phyloP scores from a whole-genome alignment of 768 basidiomycete species.

The Phylloporus sp. region DNA sequence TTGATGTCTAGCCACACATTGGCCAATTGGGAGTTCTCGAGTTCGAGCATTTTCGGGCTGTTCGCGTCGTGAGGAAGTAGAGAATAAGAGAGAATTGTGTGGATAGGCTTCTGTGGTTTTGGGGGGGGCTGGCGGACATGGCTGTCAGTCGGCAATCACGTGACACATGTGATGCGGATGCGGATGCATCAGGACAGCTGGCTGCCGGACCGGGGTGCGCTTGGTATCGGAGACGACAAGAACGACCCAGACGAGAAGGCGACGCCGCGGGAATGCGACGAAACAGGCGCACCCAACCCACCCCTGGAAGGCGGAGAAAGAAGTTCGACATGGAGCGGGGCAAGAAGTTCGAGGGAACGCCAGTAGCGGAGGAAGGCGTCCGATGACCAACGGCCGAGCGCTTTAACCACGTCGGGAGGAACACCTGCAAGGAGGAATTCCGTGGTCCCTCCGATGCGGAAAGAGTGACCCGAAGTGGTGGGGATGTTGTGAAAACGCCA shows the following conservation, averaged over 20 bases:
- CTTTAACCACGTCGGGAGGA: constrained; percentile 29
- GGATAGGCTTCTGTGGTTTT: too few relatives aligned
- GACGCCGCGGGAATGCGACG: background rate
- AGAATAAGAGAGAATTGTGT: too few relatives aligned
- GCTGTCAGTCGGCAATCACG: too few relatives aligned
- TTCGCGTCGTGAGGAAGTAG: too few relatives aligned
- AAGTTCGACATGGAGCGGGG: background rate
- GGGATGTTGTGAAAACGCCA: constrained; percentile 14
- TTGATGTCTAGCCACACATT: background rate
- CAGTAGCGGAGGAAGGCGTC: constrained; percentile 35
- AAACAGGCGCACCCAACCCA: background rate
- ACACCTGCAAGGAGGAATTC: constrained; percentile 29
- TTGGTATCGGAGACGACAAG: too few relatives aligned
- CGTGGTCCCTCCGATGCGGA: constrained; percentile 34
- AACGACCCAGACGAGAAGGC: background rate
- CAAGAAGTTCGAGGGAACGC: constrained; percentile 7
- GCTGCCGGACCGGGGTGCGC: too few relatives aligned
- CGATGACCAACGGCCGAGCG: constrained; percentile 31
- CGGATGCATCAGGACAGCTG: too few relatives aligned
- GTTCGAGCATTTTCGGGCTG: background rate
- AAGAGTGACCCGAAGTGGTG: constrained; percentile 25
- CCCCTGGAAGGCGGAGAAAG: background rate
- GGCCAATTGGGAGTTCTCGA: background rate
- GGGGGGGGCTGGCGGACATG: too few relatives aligned
- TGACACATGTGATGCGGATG: too few relatives aligned